Percentiles rank a stretch among this genome's conserved stretches.
These are phyloP conservation scores for Ehretia macrophylla DNA, from an alignment of 257 asterid genomes.

Conservation along the genomic window DNA sequence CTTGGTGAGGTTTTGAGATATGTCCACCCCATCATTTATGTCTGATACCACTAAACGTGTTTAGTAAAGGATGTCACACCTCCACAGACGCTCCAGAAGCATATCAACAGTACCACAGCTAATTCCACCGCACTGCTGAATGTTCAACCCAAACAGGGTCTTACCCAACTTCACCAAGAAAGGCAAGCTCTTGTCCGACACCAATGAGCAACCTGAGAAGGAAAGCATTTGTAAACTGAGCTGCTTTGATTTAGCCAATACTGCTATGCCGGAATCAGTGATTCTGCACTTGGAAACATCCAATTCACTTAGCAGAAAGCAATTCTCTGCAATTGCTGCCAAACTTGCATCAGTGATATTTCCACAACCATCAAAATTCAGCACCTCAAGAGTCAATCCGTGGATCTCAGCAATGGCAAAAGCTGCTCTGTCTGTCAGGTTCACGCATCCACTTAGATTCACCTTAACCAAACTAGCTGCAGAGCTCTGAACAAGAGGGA, in stretches of 20 bases:
- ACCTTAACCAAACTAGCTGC: conserved; percentile 56
- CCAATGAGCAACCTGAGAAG: conserved; percentile 51
- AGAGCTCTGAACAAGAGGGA: conserved; percentile 49
- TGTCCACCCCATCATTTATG: too few species aligned
- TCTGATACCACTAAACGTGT: too few species aligned
- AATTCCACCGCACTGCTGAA: conserved; percentile 65
- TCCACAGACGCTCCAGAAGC: conserved; percentile 65
- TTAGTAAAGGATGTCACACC: conserved; percentile 78
- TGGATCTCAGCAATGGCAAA: conserved; percentile 50
- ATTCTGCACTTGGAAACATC: conserved; percentile 55
- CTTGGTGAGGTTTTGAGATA: background rate
- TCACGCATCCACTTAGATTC: conserved; percentile 61
- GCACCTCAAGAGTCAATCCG: conserved; percentile 56
- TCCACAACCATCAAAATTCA: conserved; percentile 71
- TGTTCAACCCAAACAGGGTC: conserved; percentile 61
- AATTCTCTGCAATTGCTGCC: conserved; percentile 46
- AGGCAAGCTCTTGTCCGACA: conserved; percentile 56
- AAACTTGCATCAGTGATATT: conserved; percentile 54
- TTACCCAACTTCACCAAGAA: conserved; percentile 46
- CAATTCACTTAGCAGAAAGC: conserved; percentile 54
- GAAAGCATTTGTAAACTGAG: conserved; percentile 58
- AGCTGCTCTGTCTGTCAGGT: conserved; percentile 54
- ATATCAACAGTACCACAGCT: conserved; percentile 32
- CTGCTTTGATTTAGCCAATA: conserved; percentile 50
- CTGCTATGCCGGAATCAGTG: conserved; percentile 60